Percentiles rank a stretch among this genome's conserved stretches.
phyloP scores from a whole-genome alignment of 495 filamentous ascomycete species.

The Hypoxylon cercidicola region DNA sequence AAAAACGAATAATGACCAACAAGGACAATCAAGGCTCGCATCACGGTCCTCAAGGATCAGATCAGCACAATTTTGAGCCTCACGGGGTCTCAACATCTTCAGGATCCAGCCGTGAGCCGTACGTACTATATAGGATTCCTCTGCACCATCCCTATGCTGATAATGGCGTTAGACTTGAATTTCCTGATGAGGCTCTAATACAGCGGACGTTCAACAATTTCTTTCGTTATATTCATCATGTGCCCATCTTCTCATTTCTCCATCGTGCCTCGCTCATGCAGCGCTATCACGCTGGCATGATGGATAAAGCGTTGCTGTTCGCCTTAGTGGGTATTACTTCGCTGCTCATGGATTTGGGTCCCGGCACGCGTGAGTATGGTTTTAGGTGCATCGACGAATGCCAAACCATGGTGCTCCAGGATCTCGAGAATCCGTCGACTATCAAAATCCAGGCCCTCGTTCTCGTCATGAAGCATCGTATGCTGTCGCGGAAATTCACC shows the following conservation, averaged over 20 bases:
- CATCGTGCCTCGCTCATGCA: slow-evolving; percentile 64
- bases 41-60: slow-evolving; percentile 33
- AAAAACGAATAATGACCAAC: slow-evolving; percentile 45
- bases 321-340: slow-evolving; percentile 60
- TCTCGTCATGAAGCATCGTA: slow-evolving; percentile 59
- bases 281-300: slow-evolving; percentile 58
- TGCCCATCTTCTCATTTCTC: slow-evolving; percentile 61
- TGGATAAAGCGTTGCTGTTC: slow-evolving; percentile 58
- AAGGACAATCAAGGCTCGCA: slow-evolving; percentile 45
- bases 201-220: slow-evolving; percentile 58
- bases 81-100: slow-evolving; percentile 22
- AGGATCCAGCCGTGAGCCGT: slow-evolving; percentile 39
- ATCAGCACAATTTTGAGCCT: slow-evolving; percentile 28
- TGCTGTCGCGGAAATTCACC: slow-evolving; percentile 56
- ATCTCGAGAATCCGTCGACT: slow-evolving; percentile 58
- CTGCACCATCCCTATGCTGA: slow-evolving; percentile 29
- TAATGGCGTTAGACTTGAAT: slow-evolving; percentile 39
- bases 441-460: slow-evolving; percentile 60
- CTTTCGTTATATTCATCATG: slow-evolving; percentile 62
- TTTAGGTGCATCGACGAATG: slow-evolving; percentile 59
- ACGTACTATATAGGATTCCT: slow-evolving; percentile 24
- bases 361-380: slow-evolving; percentile 55
- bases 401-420: slow-evolving; percentile 52
- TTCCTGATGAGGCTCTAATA: slow-evolving; percentile 53
- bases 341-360: slow-evolving; percentile 56